Evolutionary conservation across 2,329 filamentous ascomycete species (phyloP).

Genomic region (Coniella lustricola): DNA sequence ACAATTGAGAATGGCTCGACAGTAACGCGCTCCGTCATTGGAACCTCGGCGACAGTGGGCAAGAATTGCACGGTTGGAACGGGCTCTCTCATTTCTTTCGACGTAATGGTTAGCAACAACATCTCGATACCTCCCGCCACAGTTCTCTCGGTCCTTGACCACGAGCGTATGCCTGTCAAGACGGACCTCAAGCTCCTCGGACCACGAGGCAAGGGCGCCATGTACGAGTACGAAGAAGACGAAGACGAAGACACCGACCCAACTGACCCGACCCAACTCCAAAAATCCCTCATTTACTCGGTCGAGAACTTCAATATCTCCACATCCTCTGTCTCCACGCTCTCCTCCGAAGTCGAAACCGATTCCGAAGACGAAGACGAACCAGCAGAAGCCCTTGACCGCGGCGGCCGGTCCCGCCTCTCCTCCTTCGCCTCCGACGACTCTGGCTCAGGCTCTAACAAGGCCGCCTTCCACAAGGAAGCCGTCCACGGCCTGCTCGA

Average conservation of each 20-base stretch:
- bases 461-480: constrained; percentile 70
- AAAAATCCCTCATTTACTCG: constrained; percentile 49
- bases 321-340: constrained; percentile 48
- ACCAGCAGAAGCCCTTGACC: constrained; percentile 20
- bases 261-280: constrained; percentile 43
- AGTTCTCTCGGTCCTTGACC: constrained; percentile 32
- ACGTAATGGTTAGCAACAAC: constrained; percentile 63
- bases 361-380: constrained; percentile 54
- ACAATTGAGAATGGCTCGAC: constrained; percentile 67
- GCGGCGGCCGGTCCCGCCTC: constrained; percentile 47
- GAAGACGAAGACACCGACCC: constrained; percentile 38
- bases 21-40: constrained; percentile 69
- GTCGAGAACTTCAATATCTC: constrained; percentile 46
- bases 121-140: constrained; percentile 35
- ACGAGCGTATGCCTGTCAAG: constrained; percentile 30
- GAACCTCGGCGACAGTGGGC: constrained; percentile 64
- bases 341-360: constrained; percentile 55
- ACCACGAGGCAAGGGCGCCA: constrained; percentile 41
- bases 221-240: constrained; percentile 39
- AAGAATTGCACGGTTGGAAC: constrained; percentile 60
- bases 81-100: constrained; percentile 74
- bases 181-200: constrained; percentile 43
- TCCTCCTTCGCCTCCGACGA: constrained; percentile 69
- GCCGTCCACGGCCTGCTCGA: constrained; percentile 83
- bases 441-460: constrained; percentile 39